These are phyloP conservation scores for Ensete ventricosum DNA, from an alignment of 176 grass and related monocot genomes.

Conservation along the genomic window DNA sequence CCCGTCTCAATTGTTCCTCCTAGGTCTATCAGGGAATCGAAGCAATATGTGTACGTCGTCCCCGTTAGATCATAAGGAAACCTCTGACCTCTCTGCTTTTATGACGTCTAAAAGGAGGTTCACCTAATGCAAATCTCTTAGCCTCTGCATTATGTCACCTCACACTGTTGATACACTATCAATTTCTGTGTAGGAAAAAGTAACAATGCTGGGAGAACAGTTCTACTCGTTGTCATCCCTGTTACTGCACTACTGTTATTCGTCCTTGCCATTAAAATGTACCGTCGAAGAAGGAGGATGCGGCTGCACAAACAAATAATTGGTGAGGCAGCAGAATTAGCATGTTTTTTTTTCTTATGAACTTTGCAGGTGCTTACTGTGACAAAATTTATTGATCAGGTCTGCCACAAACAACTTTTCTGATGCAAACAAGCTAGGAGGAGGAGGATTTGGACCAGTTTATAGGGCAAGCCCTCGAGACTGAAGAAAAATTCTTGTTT, in stretches of 20 bases:
- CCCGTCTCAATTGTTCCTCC: too few relatives aligned
- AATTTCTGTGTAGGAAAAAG: neutral
- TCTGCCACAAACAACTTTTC: slow-evolving; percentile 57
- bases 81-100: too few relatives aligned
- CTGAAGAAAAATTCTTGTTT: neutral
- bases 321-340: neutral
- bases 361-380: too few relatives aligned
- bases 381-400: slow-evolving; percentile 11
- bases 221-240: slow-evolving; percentile 22
- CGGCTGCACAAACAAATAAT: neutral
- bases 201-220: neutral
- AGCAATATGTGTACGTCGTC: too few relatives aligned
- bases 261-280: slow-evolving; percentile 15
- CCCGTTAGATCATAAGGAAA: too few relatives aligned
- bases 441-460: slow-evolving; percentile 59
- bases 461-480: slow-evolving; percentile 31
- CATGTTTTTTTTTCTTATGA: neutral
- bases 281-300: neutral
- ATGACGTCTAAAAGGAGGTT: too few relatives aligned
- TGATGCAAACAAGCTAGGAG: slow-evolving; percentile 45
- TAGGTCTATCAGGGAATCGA: too few relatives aligned
- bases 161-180: too few relatives aligned
- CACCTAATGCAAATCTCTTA: too few relatives aligned
- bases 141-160: too few relatives aligned
- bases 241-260: slow-evolving; percentile 16